Evolutionary conservation across 192 early-diverging fungal genomes (phyloP).

Genomic region (Backusella tuberculispora): DNA sequence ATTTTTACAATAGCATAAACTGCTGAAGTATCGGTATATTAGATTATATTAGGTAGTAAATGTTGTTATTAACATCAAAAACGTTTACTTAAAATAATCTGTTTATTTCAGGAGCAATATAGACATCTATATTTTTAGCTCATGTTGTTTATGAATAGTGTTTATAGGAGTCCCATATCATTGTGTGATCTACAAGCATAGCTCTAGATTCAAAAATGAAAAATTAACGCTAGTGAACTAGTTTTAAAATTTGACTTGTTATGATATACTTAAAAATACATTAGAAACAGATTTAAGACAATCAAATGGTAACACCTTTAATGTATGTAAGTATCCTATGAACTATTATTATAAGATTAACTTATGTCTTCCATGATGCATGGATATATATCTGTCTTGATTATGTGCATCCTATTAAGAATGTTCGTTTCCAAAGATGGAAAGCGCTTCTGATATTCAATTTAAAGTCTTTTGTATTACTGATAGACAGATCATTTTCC

Average conservation of each 20-base stretch:
- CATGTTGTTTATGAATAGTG: slow-evolving; percentile 63
- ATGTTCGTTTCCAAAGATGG: slow-evolving; percentile 75
- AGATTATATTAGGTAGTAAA: too few relatives aligned
- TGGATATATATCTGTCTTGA: slow-evolving; percentile 72
- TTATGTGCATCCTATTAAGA: slow-evolving; percentile 74
- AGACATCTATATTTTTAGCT: slow-evolving; percentile 65
- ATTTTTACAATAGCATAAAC: too few relatives aligned
- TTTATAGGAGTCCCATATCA: slow-evolving; percentile 66
- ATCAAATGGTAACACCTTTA: slow-evolving; percentile 57
- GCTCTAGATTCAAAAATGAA: slow-evolving; percentile 78
- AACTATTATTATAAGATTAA: slow-evolving; percentile 59
- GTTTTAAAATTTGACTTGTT: slow-evolving; percentile 75
- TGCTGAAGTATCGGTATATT: too few relatives aligned
- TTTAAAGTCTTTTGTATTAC: slow-evolving; percentile 62
- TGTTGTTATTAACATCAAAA: too few relatives aligned
- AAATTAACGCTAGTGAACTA: slow-evolving; percentile 68
- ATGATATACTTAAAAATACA: slow-evolving; percentile 67
- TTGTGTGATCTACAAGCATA: slow-evolving; percentile 74
- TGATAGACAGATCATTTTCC: slow-evolving; percentile 92
- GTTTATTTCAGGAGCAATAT: too few relatives aligned
- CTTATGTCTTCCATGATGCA: slow-evolving; percentile 52
- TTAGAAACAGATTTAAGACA: slow-evolving; percentile 58
- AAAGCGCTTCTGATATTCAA: slow-evolving; percentile 72
- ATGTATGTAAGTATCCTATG: slow-evolving; percentile 69
- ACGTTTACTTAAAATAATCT: too few relatives aligned